Conservation (phyloP, 768 basidiomycete species). For the Sporobolomyces roseus region DNA sequence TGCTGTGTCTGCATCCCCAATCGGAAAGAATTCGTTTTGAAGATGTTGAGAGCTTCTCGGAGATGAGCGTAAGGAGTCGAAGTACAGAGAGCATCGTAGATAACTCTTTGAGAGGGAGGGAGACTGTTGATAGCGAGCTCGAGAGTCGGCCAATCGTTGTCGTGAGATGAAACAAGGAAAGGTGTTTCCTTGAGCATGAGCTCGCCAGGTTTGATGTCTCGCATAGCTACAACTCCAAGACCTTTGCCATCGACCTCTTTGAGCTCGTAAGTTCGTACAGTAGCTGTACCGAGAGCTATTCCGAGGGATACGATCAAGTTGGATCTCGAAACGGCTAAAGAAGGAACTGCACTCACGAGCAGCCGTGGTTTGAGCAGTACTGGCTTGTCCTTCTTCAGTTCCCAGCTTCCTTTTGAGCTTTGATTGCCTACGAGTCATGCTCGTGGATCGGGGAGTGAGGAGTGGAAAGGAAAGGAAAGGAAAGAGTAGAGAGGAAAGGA, state of each 20-base stretch:
- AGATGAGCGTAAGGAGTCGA: background rate
- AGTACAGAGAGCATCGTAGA: background rate
- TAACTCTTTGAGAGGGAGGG: background rate
- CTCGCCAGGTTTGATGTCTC: background rate
- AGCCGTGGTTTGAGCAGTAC: too few species aligned
- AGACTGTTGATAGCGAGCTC: background rate
- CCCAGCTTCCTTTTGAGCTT: too few species aligned
- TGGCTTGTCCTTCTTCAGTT: too few species aligned
- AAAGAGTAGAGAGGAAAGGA: too few species aligned
- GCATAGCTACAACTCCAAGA: background rate
- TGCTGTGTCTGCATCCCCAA: background rate
- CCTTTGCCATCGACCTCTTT: background rate
- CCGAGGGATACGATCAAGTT: too few species aligned
- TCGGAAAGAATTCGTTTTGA: background rate
- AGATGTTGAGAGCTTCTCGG: background rate
- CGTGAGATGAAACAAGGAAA: background rate
- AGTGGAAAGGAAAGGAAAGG: too few species aligned
- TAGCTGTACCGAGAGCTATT: too few species aligned
- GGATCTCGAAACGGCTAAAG: too few species aligned
- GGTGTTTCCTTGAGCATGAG: constrained; percentile 23
- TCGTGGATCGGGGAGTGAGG: too few species aligned
- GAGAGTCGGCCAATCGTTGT: background rate
- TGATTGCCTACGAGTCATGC: too few species aligned
- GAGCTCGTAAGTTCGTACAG: background rate
- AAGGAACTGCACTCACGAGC: too few species aligned